These are phyloP conservation scores for Ogataea haglerorum DNA, from an alignment of 805 yeast genomes.

Conservation along the genomic window DNA sequence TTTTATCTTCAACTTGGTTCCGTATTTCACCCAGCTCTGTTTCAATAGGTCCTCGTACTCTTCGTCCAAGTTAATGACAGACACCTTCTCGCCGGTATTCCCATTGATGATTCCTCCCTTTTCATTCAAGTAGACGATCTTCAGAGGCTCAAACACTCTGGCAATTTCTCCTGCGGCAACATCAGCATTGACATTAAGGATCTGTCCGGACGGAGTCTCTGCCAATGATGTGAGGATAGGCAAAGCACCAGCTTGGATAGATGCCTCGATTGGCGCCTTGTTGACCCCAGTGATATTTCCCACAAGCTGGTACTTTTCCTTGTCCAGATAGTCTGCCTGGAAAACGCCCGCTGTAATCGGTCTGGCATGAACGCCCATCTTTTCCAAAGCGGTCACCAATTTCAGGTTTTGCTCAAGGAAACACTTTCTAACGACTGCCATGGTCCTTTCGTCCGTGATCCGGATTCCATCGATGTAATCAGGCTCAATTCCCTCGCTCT, in stretches of 20 bases:
- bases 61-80: slow-evolving; percentile 90
- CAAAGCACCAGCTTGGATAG: slow-evolving; percentile 92
- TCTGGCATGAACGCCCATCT: slow-evolving; percentile 96
- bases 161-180: slow-evolving; percentile 99
- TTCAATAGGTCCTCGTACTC: slow-evolving; percentile 88
- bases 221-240: slow-evolving; percentile 96
- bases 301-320: slow-evolving; percentile 86
- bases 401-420: slow-evolving; percentile 93
- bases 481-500: slow-evolving; percentile 93
- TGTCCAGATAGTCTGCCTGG: slow-evolving; percentile 86
- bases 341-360: slow-evolving; percentile 98
- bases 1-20: slow-evolving; percentile 94
- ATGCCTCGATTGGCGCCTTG: slow-evolving; percentile 87
- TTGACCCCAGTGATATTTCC: slow-evolving; percentile 86
- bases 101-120: slow-evolving; percentile 98
- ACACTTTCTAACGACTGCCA: slow-evolving; percentile 94
- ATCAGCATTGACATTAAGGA: slow-evolving; percentile 95
- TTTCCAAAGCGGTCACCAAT: slow-evolving; percentile 91
- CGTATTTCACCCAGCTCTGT: slow-evolving; percentile 97
- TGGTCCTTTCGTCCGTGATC: slow-evolving; percentile 89
- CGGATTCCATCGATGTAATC: slow-evolving; percentile 95
- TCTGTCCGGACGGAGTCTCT: slow-evolving; percentile 95
- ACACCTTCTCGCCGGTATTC: slow-evolving; percentile 82
- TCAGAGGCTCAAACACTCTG: slow-evolving; percentile 92
- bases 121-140: slow-evolving; percentile 93